Percentiles rank a stretch among this genome's conserved stretches.
Conservation (phyloP, 2,329 filamentous ascomycete genomes). For the Penicillium sp. region DNA sequence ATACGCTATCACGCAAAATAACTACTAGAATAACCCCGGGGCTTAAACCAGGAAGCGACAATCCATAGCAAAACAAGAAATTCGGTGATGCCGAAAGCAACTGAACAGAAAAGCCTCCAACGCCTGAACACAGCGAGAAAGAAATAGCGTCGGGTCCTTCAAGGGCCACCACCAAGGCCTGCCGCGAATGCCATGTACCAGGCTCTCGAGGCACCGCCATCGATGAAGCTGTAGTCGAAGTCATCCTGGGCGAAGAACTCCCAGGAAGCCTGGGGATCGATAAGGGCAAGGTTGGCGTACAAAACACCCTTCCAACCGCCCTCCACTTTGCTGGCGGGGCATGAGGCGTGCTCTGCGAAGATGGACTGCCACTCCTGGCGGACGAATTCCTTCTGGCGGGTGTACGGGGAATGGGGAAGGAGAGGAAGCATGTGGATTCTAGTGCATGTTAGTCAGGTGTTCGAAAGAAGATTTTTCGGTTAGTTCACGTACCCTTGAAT, state of each 20-base stretch:
- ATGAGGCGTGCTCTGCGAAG: constrained; percentile 64
- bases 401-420: constrained; percentile 62
- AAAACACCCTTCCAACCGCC: constrained; percentile 85
- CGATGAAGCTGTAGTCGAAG: constrained; percentile 62
- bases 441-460: constrained; percentile 33
- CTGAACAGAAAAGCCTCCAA: background rate
- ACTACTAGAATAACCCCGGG: background rate
- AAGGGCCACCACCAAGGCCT: constrained; percentile 38
- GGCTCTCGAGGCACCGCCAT: constrained; percentile 76
- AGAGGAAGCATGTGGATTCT: constrained; percentile 83
- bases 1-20: constrained; percentile 1
- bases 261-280: constrained; percentile 66
- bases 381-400: constrained; percentile 66
- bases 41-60: background rate
- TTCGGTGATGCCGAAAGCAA: background rate
- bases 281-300: constrained; percentile 73
- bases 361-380: constrained; percentile 75
- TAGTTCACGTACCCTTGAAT: constrained; percentile 52
- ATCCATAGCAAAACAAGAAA: background rate
- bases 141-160: background rate
- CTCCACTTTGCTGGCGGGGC: constrained; percentile 51
- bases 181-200: constrained; percentile 81
- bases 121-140: background rate
- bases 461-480: background rate
- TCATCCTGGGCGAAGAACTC: constrained; percentile 64